Evolutionary conservation across 306 rosid species (phyloP), one percentile per base, ranked within the genome.

Genomic region (Psophocarpus tetragonolobus): DNA sequence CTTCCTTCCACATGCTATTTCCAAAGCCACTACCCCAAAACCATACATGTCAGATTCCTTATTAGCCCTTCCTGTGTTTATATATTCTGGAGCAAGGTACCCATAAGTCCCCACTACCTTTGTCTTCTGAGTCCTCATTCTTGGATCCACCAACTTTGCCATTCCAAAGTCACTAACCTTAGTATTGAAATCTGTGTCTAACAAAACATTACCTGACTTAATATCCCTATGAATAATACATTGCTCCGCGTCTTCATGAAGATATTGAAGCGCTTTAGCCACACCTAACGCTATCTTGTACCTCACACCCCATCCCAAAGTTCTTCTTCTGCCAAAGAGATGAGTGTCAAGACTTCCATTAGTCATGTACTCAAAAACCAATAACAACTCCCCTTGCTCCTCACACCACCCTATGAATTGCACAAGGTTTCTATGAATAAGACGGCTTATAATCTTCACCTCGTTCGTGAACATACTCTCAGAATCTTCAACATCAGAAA

Each of bases 391-490:
- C 0, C 63, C 76, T 58, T 77, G 7, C 76, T 77, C 83, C 0
- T 76, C 82, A 71, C 91, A 87, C 88, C 91, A 84, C 0, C 91
- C 91, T 8, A 87, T 82, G 63, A 82, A 75, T 12, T 85, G 86
- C 0, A 85, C 89, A 47, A 85, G 36, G 51, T 87, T 87, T 13
- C 45, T 47, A 41, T 85, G 91, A 30, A 83, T 50, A 3, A 50
- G 57, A 50, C 26, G 57, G 8, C 57, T 50, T 50, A 50, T 50
- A 18, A 50, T 50, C 26, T 50, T 50, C 57, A 50, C 57, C 26
- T 50, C 57, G 13, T 78, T 84, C 15, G 62, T 70, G 42, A 79
- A 87, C 0, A 68, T 20, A 29, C 36, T 1, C 2, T 50, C 57
- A 7, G 57, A 18, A 50, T 50, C 12, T 50, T 50, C 57, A 8